Base-by-base conservation (phyloP, 768 basidiomycete species). In the Pisolithus marmoratus region DNA sequence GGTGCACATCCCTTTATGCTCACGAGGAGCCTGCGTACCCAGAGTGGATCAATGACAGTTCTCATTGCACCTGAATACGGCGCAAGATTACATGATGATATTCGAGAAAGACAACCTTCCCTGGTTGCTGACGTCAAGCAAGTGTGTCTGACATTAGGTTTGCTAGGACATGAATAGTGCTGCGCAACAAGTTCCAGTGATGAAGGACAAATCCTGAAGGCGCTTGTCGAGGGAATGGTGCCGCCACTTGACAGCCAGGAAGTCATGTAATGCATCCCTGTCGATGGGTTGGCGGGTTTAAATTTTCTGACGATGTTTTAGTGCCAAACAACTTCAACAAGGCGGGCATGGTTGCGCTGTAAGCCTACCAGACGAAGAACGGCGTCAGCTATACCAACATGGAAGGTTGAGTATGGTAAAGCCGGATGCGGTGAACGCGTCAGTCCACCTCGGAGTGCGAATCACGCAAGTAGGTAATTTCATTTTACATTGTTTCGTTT, bases 301-400 rank as follows among this genome's bases (percentile, higher is more conserved):
- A 20, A 41, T 41, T 11, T 20, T 3, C n/a, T 24, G 24, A 26
- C n/a, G 24, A 20, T 15, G 6, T 19, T 23, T 23, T 43, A 1
- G 7, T 41, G 40, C 40, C 2, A 63, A 96, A 91, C 48, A 90
- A 90, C 60, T 69, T 76, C 46, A 94, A 93, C 70, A 99, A 99
- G 78, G 92, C 97, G 38, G 89, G 96, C 40, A 87, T 99, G 59
- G 89, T 99, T 53, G 91, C 95, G 17, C 75, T 98, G 26, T 99
- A 98, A 96, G 96, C 38, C 94, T 98, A 19, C 94, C 96, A n/a
- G 94, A 97, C 48, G 96, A 98, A 64, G 96, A 99, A 69, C 84
- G 91, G 50, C 82, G 94, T 54, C 78, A 96, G 52, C 69, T 99
- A 52, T 98, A 94, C 67, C 94, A 98, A 63, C 96, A 99, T 65